These are phyloP conservation scores for Ustilago tritici DNA, from an alignment of 1,284 basidiomycete genomes.

Conservation along the genomic window DNA sequence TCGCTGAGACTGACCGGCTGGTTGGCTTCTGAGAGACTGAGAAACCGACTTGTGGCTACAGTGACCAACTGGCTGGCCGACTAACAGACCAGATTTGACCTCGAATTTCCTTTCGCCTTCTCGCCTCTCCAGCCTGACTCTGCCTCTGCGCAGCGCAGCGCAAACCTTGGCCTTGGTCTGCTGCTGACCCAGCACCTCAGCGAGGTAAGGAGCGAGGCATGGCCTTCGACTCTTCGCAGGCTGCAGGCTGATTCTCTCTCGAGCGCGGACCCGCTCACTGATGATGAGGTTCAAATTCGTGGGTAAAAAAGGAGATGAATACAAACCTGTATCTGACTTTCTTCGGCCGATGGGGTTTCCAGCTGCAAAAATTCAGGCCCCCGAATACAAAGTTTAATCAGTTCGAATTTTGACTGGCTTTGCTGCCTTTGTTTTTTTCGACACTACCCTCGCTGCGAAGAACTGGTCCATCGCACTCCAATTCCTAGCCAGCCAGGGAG, in stretches of 20 bases:
- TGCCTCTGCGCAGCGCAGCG: too few relatives aligned
- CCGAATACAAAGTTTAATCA: background rate
- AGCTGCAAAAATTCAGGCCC: background rate
- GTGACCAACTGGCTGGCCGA: background rate
- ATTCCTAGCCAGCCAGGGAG: too few relatives aligned
- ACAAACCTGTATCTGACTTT: background rate
- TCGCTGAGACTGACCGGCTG: background rate
- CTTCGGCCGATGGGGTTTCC: background rate
- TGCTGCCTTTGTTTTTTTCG: background rate
- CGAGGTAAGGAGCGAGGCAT: background rate
- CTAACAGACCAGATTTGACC: background rate
- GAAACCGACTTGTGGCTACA: background rate
- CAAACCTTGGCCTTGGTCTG: too few relatives aligned
- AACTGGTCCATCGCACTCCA: background rate
- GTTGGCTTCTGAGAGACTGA: background rate
- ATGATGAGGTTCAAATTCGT: background rate
- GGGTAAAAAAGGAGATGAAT: background rate
- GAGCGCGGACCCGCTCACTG: background rate
- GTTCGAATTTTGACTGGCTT: slow-evolving; percentile 5
- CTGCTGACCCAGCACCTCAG: background rate
- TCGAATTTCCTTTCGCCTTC: too few relatives aligned
- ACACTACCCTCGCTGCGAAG: background rate
- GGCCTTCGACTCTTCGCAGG: too few relatives aligned
- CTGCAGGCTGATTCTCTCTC: background rate
- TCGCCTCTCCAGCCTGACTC: too few relatives aligned